These are phyloP conservation scores for Ganoderma multipileum DNA, from an alignment of 1,284 basidiomycete genomes.

Conservation along the genomic window DNA sequence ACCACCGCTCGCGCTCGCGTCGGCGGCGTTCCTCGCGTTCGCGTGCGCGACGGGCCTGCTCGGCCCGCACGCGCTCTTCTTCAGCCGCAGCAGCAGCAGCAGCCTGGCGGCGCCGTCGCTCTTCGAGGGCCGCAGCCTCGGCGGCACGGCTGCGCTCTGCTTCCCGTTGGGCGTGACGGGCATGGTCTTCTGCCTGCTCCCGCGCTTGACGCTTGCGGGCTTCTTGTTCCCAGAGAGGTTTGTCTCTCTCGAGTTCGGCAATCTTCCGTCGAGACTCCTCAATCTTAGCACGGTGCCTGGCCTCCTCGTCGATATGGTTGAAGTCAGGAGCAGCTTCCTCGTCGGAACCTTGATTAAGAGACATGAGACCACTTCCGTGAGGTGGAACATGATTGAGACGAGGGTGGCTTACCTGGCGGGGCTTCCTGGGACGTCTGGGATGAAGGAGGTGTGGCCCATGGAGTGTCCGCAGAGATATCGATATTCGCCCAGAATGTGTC, in stretches of 20 bases:
- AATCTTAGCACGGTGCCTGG: constrained; percentile 52
- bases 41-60: constrained; percentile 35
- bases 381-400: neutral
- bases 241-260: constrained; percentile 70
- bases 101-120: constrained; percentile 38
- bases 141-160: constrained; percentile 46
- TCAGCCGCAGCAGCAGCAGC: constrained; percentile 37
- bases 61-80: constrained; percentile 39
- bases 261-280: constrained; percentile 72
- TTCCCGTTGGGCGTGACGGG: constrained; percentile 41
- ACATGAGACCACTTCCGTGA: neutral
- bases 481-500: constrained; percentile 48
- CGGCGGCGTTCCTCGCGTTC: constrained; percentile 41
- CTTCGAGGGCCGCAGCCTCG: constrained; percentile 36
- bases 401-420: constrained; percentile 3
- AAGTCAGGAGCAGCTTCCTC: constrained; percentile 11
- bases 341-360: neutral
- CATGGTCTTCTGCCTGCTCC: constrained; percentile 55
- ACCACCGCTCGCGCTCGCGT: constrained; percentile 56
- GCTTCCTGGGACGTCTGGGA: constrained; percentile 15
- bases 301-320: constrained; percentile 41
- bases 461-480: constrained; percentile 41
- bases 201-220: constrained; percentile 52
- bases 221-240: constrained; percentile 64
- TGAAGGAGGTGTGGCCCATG: constrained; percentile 17